Evolutionary conservation across 805 yeast species (phyloP).

Genomic region (Candida chauliodis): DNA sequence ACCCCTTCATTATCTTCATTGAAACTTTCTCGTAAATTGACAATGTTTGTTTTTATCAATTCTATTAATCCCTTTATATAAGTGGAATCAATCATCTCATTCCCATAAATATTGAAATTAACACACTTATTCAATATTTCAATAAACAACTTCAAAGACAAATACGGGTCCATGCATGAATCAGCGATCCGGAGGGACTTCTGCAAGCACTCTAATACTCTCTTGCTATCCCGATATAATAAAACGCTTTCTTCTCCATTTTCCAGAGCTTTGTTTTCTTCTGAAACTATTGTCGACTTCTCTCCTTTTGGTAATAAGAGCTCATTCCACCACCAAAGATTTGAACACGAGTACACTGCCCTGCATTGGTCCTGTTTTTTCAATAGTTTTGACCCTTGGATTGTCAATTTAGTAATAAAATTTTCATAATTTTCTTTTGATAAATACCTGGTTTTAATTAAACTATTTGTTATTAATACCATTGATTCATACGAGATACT

Average conservation of each 20-base stretch:
- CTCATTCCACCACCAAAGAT: conserved; percentile 91
- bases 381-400: conserved; percentile 82
- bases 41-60: conserved; percentile 65
- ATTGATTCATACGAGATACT: conserved; percentile 50
- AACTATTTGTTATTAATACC: conserved; percentile 42
- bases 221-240: conserved; percentile 48
- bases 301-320: conserved; percentile 26
- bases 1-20: conserved; percentile 5
- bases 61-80: conserved; percentile 86
- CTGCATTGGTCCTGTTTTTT: conserved; percentile 95
- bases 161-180: conserved; percentile 79
- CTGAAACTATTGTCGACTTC: conserved; percentile 22
- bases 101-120: conserved; percentile 81
- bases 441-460: conserved; percentile 42
- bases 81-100: conserved; percentile 61
- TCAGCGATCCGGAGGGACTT: conserved; percentile 88
- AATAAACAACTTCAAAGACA: conserved; percentile 77
- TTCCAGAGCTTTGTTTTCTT: conserved; percentile 36
- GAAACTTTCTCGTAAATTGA: conserved; percentile 32
- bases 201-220: conserved; percentile 89
- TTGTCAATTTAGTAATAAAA: conserved; percentile 77
- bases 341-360: conserved; percentile 82
- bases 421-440: conserved; percentile 71
- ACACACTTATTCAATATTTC: conserved; percentile 86
- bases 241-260: conserved; percentile 10